phyloP scores from a whole-genome alignment of 306 rosid genomes.

The Abrus pulchellus region DNA sequence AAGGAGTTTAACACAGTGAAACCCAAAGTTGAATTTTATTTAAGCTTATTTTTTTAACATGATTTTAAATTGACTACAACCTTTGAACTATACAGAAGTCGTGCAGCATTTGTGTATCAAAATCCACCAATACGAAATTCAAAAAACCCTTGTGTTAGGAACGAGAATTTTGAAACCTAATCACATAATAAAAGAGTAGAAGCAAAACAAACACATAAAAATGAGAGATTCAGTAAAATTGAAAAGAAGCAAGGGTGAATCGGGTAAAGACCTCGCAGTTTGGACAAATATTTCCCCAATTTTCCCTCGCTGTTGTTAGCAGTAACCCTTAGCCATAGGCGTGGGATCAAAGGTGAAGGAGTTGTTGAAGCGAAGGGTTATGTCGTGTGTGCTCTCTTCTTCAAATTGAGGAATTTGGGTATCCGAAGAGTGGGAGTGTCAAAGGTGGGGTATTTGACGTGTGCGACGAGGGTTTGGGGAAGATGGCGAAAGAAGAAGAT shows the following conservation, averaged over 20 bases:
- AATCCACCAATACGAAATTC: not conserved
- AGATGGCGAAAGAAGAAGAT: not conserved
- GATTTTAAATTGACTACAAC: not conserved
- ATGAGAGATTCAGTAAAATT: constrained; percentile 1
- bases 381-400: not conserved
- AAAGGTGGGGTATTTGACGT: not conserved
- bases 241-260: constrained; percentile 20
- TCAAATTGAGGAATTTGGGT: constrained; percentile 20
- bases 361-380: not conserved
- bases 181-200: not conserved
- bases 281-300: not conserved
- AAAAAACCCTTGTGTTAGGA: not conserved
- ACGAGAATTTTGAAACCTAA: not conserved
- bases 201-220: not conserved
- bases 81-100: not conserved
- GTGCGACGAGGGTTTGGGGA: constrained; percentile 35
- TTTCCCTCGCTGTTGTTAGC: not conserved
- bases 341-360: not conserved
- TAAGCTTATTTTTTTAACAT: not conserved
- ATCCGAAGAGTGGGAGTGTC: not conserved
- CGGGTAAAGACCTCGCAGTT: constrained; percentile 8
- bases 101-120: not conserved
- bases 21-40: constrained; percentile 12
- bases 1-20: not conserved
- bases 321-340: not conserved